Base-by-base conservation (phyloP, 768 basidiomycete genomes). In the Suillus hirtellus region DNA sequence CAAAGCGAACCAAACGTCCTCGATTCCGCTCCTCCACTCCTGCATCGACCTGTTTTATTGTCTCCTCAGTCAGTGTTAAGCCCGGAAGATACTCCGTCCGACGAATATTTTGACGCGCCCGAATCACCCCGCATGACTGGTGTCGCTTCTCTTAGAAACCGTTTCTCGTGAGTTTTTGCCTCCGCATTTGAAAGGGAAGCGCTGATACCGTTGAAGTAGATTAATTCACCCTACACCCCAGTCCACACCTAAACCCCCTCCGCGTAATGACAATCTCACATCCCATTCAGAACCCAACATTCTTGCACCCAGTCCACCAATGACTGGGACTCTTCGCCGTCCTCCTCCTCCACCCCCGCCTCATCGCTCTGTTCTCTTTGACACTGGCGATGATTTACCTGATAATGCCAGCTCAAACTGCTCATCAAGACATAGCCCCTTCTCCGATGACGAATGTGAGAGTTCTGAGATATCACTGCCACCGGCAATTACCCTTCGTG, bases 131-230 rank as follows among this genome's bases (percentile, higher is more conserved):
- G 65, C 3, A 44, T 66, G 46, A 52, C 67, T 0, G 70, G 73
- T 49, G 80, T 84, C 1, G 71, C 82, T 14, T 80, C 82, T 2
- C 71, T 83, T 63, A 78, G 81, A 62, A 78, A 68, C 63, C 78
- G 74, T 69, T 82, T 85, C 64, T 75, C 75, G 85, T 87, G 75
- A 77, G 85, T 82, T 31, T 7, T n/a, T 47, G 11, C 44, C 42
- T 71, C 71, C 31, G 24, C 64, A 72, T 74, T 55, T 63, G 70
- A 60, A 35, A n/a, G 1, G 15, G 38, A 6, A 24, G 5, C 46
- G 34, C 42, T 65, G 19, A 65, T 10, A 37, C 3, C 3, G 12
- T 38, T 4, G 38, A 67, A 74, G 17, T 24, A 63, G n/a, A 24
- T 75, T 72, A 50, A 75, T 74, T 21, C 72, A 74, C 9, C 77